These are phyloP conservation scores for Trichomonas gallinae DNA, from an alignment of 208 protist species.

Conservation along the genomic window DNA sequence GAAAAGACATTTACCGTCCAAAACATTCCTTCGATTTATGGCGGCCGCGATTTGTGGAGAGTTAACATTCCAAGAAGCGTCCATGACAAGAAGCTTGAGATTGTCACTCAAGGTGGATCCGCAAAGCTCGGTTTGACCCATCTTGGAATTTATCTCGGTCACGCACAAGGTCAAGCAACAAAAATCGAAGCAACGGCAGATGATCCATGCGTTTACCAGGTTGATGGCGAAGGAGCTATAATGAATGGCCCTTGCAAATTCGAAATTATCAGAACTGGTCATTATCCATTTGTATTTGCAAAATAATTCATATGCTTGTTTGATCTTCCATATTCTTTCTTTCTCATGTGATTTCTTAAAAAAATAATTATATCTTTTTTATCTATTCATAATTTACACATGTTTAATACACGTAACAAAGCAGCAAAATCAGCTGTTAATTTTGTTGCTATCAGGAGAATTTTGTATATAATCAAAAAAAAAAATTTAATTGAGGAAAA, in stretches of 20 bases:
- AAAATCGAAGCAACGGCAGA: not conserved
- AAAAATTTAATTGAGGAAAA: no score
- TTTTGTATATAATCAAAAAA: no score
- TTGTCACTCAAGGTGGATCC: not conserved
- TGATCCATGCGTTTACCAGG: not conserved
- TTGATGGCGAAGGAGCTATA: not conserved
- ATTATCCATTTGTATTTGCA: not conserved
- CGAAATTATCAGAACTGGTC: not conserved
- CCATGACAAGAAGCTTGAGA: not conserved
- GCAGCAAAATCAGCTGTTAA: no score
- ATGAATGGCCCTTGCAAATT: not conserved
- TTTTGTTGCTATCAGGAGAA: no score
- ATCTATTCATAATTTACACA: no score
- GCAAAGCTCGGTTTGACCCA: not conserved
- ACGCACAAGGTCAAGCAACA: not conserved
- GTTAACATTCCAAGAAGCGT: not conserved
- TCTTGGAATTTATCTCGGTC: not conserved
- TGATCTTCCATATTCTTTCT: not conserved
- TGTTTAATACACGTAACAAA: no score
- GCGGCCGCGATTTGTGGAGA: not conserved
- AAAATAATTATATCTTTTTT: no score
- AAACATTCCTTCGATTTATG: not conserved
- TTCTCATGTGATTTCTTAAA: no score
- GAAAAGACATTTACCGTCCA: not conserved
- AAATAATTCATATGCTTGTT: not conserved